phyloP scores from a whole-genome alignment of 1,139 yeast species.

The Suhomyces terraborum region DNA sequence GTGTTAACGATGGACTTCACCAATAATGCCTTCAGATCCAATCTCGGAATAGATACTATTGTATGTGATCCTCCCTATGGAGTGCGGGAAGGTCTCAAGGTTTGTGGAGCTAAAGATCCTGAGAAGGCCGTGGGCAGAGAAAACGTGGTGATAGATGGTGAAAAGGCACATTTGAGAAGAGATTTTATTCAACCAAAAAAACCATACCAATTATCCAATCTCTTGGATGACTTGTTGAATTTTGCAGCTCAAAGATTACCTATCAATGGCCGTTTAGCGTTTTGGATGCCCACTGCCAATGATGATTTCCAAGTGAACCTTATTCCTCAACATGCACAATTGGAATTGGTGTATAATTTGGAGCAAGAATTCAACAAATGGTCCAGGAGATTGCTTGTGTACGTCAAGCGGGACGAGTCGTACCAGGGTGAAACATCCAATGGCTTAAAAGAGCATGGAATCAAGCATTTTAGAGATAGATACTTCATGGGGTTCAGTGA shows the following conservation, averaged over 20 bases:
- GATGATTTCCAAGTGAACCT: slow-evolving; percentile 75
- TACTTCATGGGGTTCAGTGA: slow-evolving; percentile 70
- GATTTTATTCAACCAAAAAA: slow-evolving; percentile 94
- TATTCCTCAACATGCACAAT: slow-evolving; percentile 75
- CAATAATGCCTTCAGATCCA: slow-evolving; percentile 72
- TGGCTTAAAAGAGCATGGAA: slow-evolving; percentile 42
- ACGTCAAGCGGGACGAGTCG: slow-evolving; percentile 61
- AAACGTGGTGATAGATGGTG: slow-evolving; percentile 70
- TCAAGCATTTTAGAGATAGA: slow-evolving; percentile 71
- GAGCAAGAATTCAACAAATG: slow-evolving; percentile 90
- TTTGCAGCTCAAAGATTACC: slow-evolving; percentile 76
- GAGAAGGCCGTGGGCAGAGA: slow-evolving; percentile 65
- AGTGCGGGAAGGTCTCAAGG: slow-evolving; percentile 91
- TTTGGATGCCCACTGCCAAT: slow-evolving; percentile 98
- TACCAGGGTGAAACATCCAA: slow-evolving; percentile 61
- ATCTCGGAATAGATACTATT: slow-evolving; percentile 71
- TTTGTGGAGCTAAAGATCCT: slow-evolving; percentile 78
- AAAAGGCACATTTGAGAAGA: slow-evolving; percentile 70
- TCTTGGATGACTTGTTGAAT: slow-evolving; percentile 72
- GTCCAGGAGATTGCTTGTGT: slow-evolving; percentile 85
- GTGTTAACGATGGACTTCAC: slow-evolving; percentile 93
- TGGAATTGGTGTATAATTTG: slow-evolving; percentile 71
- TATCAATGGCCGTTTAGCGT: slow-evolving; percentile 76
- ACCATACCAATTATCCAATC: slow-evolving; percentile 76
- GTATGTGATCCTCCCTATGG: slow-evolving; percentile 99